These are phyloP conservation scores for Wallemia ichthyophaga DNA, from an alignment of 1,284 basidiomycete species.

Conservation along the genomic window DNA sequence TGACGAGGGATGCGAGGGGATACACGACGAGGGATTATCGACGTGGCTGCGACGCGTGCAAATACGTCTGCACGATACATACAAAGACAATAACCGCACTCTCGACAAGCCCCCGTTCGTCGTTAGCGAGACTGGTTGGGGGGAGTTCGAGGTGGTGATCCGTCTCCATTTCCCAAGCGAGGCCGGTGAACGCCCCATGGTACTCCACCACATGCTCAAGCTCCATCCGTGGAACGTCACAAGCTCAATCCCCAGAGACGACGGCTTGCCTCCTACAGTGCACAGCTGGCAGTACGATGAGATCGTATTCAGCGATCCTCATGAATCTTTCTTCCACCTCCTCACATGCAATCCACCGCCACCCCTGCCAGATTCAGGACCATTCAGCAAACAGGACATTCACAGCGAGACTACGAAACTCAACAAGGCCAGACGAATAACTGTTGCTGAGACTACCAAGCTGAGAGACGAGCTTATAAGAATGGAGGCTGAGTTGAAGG, in stretches of 20 bases:
- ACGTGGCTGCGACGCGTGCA: conserved; percentile 53
- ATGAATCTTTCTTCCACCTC: conserved; percentile 54
- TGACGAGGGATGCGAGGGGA: conserved; percentile 20
- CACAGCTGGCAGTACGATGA: conserved; percentile 99
- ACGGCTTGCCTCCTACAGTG: conserved; percentile 21
- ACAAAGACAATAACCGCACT: conserved; percentile 25
- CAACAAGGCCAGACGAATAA: conserved; percentile 38
- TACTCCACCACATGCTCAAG: conserved; percentile 71
- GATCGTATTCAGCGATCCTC: conserved; percentile 83
- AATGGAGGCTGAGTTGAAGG: neutral
- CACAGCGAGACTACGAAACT: conserved; percentile 58
- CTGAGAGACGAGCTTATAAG: conserved; percentile 1
- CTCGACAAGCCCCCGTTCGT: conserved; percentile 80
- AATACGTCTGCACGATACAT: conserved; percentile 94
- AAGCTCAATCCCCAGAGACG: neutral
- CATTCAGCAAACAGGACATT: conserved; percentile 33
- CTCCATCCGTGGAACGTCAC: neutral
- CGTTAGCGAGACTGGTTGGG: conserved; percentile 94
- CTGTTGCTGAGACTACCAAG: conserved; percentile 14
- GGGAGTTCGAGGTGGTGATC: conserved; percentile 91
- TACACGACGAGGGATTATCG: conserved; percentile 45
- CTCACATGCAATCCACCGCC: conserved; percentile 58
- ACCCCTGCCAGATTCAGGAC: conserved; percentile 33
- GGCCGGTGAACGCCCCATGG: conserved; percentile 65
- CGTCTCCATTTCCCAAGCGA: conserved; percentile 76